Percentiles rank a stretch among this genome's conserved stretches.
Conservation (phyloP, 2,329 filamentous ascomycete genomes). For the Chaetomium olivaceum region DNA sequence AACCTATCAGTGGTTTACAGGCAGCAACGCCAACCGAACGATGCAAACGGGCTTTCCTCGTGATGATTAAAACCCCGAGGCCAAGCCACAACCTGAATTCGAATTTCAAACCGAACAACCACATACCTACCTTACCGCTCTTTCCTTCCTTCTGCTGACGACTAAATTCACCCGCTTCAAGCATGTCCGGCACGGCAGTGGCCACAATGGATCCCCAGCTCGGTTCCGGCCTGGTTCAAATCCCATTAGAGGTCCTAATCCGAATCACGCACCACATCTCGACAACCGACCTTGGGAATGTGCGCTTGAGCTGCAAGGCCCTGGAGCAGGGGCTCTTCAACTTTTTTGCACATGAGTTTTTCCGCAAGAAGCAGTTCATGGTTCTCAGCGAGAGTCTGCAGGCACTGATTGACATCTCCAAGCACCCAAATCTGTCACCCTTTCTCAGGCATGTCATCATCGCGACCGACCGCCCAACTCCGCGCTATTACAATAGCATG, state of each 20-base stretch:
- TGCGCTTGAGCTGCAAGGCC: constrained; percentile 57
- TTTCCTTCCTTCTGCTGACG: not conserved
- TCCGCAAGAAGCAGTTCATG: constrained; percentile 67
- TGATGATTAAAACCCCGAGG: not conserved
- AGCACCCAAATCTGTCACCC: constrained; percentile 43
- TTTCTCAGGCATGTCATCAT: constrained; percentile 52
- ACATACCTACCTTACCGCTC: not conserved
- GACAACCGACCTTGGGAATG: constrained; percentile 55
- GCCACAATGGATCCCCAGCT: constrained; percentile 18
- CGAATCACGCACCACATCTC: constrained; percentile 54
- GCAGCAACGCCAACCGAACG: not conserved
- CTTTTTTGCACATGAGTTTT: constrained; percentile 62
- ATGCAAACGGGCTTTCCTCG: not conserved
- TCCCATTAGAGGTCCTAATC: constrained; percentile 61
- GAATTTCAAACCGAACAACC: not conserved
- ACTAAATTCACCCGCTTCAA: not conserved
- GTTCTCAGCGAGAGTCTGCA: constrained; percentile 57
- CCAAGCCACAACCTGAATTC: not conserved
- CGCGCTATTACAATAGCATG: not conserved
- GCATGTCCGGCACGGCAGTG: not conserved
- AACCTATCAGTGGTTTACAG: not conserved
- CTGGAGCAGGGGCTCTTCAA: constrained; percentile 56
- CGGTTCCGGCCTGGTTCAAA: constrained; percentile 25
- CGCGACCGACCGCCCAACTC: constrained; percentile 40
- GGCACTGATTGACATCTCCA: constrained; percentile 54